These are phyloP conservation scores for Cochlearia excelsa DNA, from an alignment of 345 rosid genomes.

Conservation along the genomic window DNA sequence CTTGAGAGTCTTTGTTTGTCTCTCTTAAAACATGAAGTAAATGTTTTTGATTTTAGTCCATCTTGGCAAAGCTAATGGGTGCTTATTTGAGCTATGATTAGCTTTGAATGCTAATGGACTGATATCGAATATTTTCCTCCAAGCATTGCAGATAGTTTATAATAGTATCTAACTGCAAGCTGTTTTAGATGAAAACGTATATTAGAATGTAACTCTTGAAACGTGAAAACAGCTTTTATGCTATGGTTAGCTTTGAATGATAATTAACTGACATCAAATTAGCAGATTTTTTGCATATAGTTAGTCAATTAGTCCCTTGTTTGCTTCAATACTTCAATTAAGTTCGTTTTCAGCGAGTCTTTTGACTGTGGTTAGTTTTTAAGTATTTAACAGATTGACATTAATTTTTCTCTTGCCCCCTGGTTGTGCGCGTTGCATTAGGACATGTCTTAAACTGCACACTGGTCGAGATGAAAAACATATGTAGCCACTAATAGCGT, in stretches of 20 bases:
- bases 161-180: conserved; percentile 16
- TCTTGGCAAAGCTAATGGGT: conserved; percentile 55
- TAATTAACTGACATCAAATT: no score
- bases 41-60: conserved; percentile 32
- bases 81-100: conserved; percentile 15
- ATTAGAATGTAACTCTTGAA: background rate
- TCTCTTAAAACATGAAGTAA: background rate
- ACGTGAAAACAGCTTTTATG: no score
- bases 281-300: no score
- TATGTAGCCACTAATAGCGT: background rate
- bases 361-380: no score
- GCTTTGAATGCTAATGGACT: conserved; percentile 50
- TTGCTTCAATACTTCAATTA: no score
- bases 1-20: background rate
- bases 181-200: conserved; percentile 22
- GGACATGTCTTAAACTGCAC: background rate
- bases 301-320: no score
- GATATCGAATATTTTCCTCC: conserved; percentile 23
- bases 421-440: background rate
- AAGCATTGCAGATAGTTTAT: conserved; percentile 22
- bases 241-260: no score
- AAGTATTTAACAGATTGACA: conserved; percentile 8
- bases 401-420: conserved; percentile 7
- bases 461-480: background rate
- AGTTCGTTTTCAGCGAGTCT: no score